These are phyloP conservation scores for Coemansia aciculifera DNA, from an alignment of 192 early-diverging fungal genomes.

Conservation along the genomic window DNA sequence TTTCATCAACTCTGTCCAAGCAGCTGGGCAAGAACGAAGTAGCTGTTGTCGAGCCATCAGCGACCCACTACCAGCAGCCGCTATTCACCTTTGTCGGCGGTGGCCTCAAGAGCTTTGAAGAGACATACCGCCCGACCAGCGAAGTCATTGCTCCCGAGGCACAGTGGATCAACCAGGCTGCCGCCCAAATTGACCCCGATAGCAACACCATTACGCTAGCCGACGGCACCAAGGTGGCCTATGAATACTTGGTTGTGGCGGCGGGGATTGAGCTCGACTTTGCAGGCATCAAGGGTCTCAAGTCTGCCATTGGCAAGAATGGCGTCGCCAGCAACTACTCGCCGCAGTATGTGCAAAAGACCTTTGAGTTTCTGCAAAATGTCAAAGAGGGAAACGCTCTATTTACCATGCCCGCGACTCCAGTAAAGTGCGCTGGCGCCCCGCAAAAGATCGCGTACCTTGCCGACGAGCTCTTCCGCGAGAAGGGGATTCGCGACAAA, in stretches of 20 bases:
- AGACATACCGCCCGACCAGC: constrained; percentile 66
- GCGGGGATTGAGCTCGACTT: constrained; percentile 77
- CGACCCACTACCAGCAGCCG: constrained; percentile 81
- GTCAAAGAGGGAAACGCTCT: constrained; percentile 64
- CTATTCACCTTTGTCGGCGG: constrained; percentile 89
- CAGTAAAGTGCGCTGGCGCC: constrained; percentile 88
- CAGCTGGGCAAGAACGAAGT: constrained; percentile 65
- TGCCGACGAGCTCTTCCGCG: constrained; percentile 79
- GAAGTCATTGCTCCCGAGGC: constrained; percentile 72
- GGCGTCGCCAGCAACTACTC: constrained; percentile 86
- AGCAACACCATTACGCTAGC: constrained; percentile 65
- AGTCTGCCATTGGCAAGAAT: constrained; percentile 72
- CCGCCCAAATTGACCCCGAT: constrained; percentile 67
- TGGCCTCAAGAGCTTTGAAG: constrained; percentile 75
- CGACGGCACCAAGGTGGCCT: constrained; percentile 63
- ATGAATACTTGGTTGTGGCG: constrained; percentile 73
- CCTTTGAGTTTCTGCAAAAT: constrained; percentile 67
- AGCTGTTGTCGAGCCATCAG: constrained; percentile 74
- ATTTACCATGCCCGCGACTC: constrained; percentile 85
- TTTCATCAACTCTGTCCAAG: constrained; percentile 68
- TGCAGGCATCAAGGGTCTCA: constrained; percentile 74
- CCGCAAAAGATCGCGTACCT: constrained; percentile 88
- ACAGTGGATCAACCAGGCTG: constrained; percentile 74
- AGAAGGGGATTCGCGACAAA: constrained; percentile 66
- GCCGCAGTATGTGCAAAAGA: constrained; percentile 68